Evolutionary conservation across 2,329 filamentous ascomycete species (phyloP).

Genomic region (Colletotrichum salicis): DNA sequence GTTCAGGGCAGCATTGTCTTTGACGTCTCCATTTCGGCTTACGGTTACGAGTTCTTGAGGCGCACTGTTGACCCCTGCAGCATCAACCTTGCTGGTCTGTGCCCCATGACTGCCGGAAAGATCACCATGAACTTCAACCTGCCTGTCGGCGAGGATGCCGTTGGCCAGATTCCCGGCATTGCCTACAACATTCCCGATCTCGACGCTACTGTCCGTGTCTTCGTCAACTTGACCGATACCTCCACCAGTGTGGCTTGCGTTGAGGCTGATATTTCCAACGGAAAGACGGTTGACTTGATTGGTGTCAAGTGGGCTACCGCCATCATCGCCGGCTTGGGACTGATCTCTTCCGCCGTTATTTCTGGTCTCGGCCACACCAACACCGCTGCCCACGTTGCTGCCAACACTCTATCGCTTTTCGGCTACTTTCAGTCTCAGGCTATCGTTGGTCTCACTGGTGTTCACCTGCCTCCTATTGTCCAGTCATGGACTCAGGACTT

Average conservation of each 20-base stretch:
- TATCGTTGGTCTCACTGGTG: conserved; percentile 85
- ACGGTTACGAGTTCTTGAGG: conserved; percentile 79
- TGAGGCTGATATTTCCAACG: conserved; percentile 88
- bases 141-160: conserved; percentile 64
- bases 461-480: conserved; percentile 87
- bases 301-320: conserved; percentile 92
- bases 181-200: conserved; percentile 91
- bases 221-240: conserved; percentile 76
- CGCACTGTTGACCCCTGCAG: conserved; percentile 80
- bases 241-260: conserved; percentile 81
- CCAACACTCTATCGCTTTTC: conserved; percentile 93
- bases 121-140: conserved; percentile 82
- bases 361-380: conserved; percentile 93
- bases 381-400: conserved; percentile 92
- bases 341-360: conserved; percentile 86
- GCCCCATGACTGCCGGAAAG: conserved; percentile 88
- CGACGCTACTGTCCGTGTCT: conserved; percentile 84
- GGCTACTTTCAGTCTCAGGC: conserved; percentile 95
- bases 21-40: conserved; percentile 80
- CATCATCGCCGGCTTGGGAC: conserved; percentile 83
- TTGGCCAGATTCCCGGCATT: conserved; percentile 79
- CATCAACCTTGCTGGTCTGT: conserved; percentile 77
- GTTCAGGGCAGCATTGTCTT: conserved; percentile 86
- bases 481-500: conserved; percentile 97
- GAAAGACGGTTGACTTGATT: conserved; percentile 88